phyloP scores from a whole-genome alignment of 2,329 filamentous ascomycete genomes.

The Botrytis paeoniae region DNA sequence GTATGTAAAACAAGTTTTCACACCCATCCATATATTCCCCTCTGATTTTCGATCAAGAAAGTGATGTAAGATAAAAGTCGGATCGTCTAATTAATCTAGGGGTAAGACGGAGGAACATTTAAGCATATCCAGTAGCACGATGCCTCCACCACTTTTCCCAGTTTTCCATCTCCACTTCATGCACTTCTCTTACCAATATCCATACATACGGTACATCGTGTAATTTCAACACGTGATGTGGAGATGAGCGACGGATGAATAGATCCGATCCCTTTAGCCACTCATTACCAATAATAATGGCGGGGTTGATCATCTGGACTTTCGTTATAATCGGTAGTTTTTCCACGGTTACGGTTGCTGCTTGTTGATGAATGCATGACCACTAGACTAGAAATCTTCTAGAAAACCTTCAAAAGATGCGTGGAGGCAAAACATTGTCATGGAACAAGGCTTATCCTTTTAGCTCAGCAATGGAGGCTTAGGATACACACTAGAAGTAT shows the following conservation, averaged over 20 bases:
- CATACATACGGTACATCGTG: background rate
- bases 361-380: background rate
- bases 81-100: too few species aligned
- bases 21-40: too few species aligned
- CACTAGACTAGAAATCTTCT: background rate
- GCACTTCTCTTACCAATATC: background rate
- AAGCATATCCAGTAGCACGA: background rate
- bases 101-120: background rate
- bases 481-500: background rate
- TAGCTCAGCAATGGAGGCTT: background rate
- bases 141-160: background rate
- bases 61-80: too few species aligned
- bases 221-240: background rate
- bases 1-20: too few species aligned
- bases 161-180: background rate
- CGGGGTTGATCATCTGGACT: background rate
- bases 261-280: background rate
- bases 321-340: background rate
- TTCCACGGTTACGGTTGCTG: background rate
- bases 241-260: background rate
- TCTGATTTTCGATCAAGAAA: too few species aligned
- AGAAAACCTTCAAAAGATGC: background rate
- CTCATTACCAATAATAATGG: background rate
- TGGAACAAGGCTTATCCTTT: background rate
- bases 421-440: constrained; percentile 2